Percentiles rank a stretch among this genome's conserved stretches.
These are phyloP conservation scores for Phlebiopsis gigantea DNA, from an alignment of 768 basidiomycete species.

Conservation along the genomic window DNA sequence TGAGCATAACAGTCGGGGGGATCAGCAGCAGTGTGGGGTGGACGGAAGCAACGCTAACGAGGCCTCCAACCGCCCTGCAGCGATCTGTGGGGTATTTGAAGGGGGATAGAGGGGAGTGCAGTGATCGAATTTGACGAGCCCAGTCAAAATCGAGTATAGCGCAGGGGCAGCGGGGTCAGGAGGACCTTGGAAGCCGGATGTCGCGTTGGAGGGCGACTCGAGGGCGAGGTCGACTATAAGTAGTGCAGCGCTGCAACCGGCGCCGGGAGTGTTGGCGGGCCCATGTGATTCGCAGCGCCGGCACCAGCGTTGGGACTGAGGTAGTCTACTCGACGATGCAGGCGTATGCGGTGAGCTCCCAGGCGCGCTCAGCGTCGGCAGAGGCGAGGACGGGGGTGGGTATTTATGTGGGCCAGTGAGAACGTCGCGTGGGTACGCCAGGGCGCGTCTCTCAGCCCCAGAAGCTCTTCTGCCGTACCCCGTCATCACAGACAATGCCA, in stretches of 20 bases:
- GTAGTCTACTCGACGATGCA: background rate
- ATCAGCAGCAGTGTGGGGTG: background rate
- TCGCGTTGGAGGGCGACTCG: background rate
- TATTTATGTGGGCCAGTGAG: background rate
- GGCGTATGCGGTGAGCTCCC: background rate
- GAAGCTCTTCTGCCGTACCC: background rate
- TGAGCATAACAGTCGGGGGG: slow-evolving; percentile 8
- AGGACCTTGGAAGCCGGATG: background rate
- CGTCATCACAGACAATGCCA: background rate
- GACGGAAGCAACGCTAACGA: background rate
- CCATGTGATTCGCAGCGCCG: background rate
- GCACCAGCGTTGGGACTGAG: too few species aligned
- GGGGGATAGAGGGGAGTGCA: slow-evolving; percentile 12
- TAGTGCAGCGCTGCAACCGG: background rate
- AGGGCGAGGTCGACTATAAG: background rate
- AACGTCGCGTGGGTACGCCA: background rate
- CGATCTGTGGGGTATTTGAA: slow-evolving; percentile 2
- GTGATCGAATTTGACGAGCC: slow-evolving; percentile 4
- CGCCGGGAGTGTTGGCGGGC: background rate
- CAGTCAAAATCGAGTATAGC: slow-evolving; percentile 12
- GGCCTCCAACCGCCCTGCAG: slow-evolving; percentile 4
- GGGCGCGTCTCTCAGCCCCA: background rate
- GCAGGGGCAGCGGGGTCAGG: background rate
- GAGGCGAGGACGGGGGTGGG: background rate
- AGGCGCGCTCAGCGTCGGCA: background rate